A percentile compares a stretch with the other conserved stretches of the same genome.
Evolutionary conservation across 2,329 filamentous ascomycete species (phyloP).

Genomic region (Cladosporium sp.): DNA sequence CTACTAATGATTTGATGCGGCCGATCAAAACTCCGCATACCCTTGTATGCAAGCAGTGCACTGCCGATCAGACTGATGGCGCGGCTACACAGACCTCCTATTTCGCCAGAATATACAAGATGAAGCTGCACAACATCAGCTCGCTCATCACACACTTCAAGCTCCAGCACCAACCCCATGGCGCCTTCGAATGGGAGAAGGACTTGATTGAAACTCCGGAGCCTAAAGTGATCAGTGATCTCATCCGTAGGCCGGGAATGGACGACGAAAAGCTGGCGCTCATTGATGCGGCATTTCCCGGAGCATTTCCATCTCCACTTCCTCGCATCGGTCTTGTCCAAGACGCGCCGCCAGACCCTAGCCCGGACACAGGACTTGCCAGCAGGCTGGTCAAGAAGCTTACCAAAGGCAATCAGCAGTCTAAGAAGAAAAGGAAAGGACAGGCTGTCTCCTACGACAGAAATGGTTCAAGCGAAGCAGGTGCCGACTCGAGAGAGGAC

Average conservation of each 20-base stretch:
- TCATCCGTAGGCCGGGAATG: slow-evolving; percentile 53
- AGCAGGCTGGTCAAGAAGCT: slow-evolving; percentile 26
- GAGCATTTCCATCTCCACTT: slow-evolving; percentile 39
- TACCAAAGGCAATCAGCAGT: slow-evolving; percentile 5
- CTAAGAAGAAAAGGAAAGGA: slow-evolving; percentile 29
- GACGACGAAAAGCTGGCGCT: slow-evolving; percentile 47
- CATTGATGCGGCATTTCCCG: slow-evolving; percentile 30
- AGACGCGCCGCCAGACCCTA: slow-evolving; percentile 15
- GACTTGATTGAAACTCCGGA: slow-evolving; percentile 61
- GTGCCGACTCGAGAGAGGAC: slow-evolving; percentile 39
- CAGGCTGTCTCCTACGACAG: slow-evolving; percentile 14
- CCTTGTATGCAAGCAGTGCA: slow-evolving; percentile 38
- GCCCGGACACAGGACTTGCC: slow-evolving; percentile 17
- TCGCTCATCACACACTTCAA: slow-evolving; percentile 59
- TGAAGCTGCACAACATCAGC: slow-evolving; percentile 42
- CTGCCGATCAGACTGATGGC: slow-evolving; percentile 20
- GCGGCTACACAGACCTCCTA: slow-evolving; percentile 31
- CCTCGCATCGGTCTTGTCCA: slow-evolving; percentile 39
- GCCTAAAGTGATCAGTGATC: slow-evolving; percentile 43
- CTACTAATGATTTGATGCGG: slow-evolving; percentile 37
- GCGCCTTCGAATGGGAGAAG: slow-evolving; percentile 51
- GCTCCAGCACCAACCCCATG: slow-evolving; percentile 48
- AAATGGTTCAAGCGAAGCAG: slow-evolving; percentile 28
- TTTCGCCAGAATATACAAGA: slow-evolving; percentile 34
- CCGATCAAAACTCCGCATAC: slow-evolving; percentile 41